Evolutionary conservation across 768 basidiomycete species (phyloP).

Genomic region (Punctularia strigosozonata): DNA sequence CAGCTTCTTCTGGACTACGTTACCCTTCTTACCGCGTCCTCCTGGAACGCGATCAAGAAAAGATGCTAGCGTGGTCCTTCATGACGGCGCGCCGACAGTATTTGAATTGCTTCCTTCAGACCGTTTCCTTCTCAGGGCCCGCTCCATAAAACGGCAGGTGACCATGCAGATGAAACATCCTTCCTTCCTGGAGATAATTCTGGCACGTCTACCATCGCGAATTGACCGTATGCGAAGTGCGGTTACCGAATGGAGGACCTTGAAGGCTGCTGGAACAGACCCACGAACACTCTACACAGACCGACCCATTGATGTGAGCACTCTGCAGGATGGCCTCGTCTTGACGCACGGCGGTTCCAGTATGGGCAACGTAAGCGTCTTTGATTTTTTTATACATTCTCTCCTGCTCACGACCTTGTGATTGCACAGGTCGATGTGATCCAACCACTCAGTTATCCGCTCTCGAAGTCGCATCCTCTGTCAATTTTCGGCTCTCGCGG

Average conservation of each 20-base stretch:
- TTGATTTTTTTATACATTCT: not conserved
- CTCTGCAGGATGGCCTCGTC: conserved; percentile 6
- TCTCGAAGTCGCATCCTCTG: conserved; percentile 2
- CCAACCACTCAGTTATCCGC: conserved; percentile 10
- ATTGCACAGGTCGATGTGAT: conserved; percentile 6
- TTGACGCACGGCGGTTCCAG: conserved; percentile 14
- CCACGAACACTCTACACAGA: not conserved
- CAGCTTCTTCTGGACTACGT: conserved; percentile 27
- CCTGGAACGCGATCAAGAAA: too few species aligned
- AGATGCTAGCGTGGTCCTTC: too few species aligned
- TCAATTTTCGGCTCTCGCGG: too few species aligned
- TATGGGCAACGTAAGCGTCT: conserved; percentile 12
- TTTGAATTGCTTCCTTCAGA: conserved; percentile 27
- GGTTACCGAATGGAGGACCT: conserved; percentile 13
- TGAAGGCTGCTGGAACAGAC: conserved; percentile 3
- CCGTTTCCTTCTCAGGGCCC: conserved; percentile 36
- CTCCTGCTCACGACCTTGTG: not conserved
- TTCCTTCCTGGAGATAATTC: conserved; percentile 31
- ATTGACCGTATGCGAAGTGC: conserved; percentile 9
- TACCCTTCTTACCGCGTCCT: conserved; percentile 35
- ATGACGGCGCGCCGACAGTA: conserved; percentile 26
- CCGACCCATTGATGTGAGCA: conserved; percentile 4
- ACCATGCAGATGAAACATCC: conserved; percentile 27
- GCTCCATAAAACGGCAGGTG: conserved; percentile 24
- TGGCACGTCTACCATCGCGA: conserved; percentile 10